Evolutionary conservation across 305 asterid genomes (phyloP), one percentile per base, ranked within the genome.

Genomic region (Solanum hybrid): DNA sequence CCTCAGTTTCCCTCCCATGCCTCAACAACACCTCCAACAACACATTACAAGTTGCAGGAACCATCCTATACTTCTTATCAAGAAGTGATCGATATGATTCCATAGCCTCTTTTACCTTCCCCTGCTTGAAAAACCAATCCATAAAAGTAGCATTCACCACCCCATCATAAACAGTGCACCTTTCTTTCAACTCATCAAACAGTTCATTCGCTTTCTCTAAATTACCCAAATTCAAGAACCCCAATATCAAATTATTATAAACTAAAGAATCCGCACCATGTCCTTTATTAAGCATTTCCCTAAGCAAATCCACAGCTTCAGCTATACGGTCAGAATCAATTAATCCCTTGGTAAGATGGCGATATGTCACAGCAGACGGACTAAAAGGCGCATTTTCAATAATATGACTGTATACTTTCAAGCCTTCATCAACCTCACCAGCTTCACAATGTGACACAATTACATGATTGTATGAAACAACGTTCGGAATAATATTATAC

Each of bases 251-350:
- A 88, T 97, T 97, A 90, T 97, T 94, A 86, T 89, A 97, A 82
- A 97, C 99, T 83, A 97, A 92, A 12, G 99, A 97, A 91, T 97
- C 99, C 3, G 99, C 98, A 39, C 99, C 99, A 3, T 95, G 97
- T 35, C 99, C 99, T 90, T 93, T 96, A 74, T 93, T 92, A 91
- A 97, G 79, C 99, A 97, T 97, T 75, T 97, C 98, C 28, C 97
- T 92, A 46, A 97, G 95, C 40, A 93, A 91, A 90, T 91, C 92
- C 42, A 94, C 95, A 0, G 98, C 98, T 24, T 97, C 98, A 20
- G 90, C 76, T 5, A 97, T 93, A 26, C 97, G 92, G 2, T 95
- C 98, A 0, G 93, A 93, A 10, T 93, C 95, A 24, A 97, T 91
- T 3, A 97, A 94, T 26, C 99, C 99, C 91, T 94, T 97, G 0